Conservation (phyloP, 129 eudicot species). For the Saposhnikovia divaricata region DNA sequence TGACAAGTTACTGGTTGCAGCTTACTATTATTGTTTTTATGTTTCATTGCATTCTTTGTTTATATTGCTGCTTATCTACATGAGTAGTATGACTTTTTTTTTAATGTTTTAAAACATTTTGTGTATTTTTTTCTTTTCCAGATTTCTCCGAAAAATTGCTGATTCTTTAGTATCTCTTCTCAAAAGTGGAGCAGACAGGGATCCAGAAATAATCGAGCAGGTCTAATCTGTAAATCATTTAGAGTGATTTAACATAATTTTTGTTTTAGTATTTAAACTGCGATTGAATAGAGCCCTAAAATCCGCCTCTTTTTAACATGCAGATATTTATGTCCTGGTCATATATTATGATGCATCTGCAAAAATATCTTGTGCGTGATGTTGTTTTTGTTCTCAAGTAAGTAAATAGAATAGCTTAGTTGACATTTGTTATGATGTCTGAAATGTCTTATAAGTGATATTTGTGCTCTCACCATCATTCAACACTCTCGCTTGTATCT, state of each 20-base stretch:
- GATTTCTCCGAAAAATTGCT: slow-evolving; percentile 56
- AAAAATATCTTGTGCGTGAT: slow-evolving; percentile 50
- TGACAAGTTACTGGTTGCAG: background rate
- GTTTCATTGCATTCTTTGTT: background rate
- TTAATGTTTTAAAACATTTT: background rate
- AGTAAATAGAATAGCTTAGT: slow-evolving; percentile 14
- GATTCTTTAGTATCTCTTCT: slow-evolving; percentile 56
- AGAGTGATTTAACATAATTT: background rate
- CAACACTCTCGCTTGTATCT: slow-evolving; percentile 21
- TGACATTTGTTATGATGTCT: background rate
- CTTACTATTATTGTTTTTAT: background rate
- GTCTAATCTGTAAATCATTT: slow-evolving; percentile 25
- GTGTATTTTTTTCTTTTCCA: slow-evolving; percentile 17
- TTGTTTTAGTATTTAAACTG: slow-evolving; percentile 2
- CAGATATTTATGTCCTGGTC: slow-evolving; percentile 96
- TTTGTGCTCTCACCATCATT: background rate
- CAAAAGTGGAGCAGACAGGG: slow-evolving; percentile 83
- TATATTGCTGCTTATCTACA: background rate
- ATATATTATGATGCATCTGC: slow-evolving; percentile 70
- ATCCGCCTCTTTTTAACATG: slow-evolving; percentile 6
- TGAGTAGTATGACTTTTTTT: background rate
- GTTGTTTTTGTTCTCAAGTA: slow-evolving; percentile 71
- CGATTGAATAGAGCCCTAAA: background rate
- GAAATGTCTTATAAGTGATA: background rate
- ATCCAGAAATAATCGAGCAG: slow-evolving; percentile 88